Evolutionary conservation across 139 green algal genomes (phyloP), one percentile per base, ranked within the genome.

Genomic region (Chlorella sp.): DNA sequence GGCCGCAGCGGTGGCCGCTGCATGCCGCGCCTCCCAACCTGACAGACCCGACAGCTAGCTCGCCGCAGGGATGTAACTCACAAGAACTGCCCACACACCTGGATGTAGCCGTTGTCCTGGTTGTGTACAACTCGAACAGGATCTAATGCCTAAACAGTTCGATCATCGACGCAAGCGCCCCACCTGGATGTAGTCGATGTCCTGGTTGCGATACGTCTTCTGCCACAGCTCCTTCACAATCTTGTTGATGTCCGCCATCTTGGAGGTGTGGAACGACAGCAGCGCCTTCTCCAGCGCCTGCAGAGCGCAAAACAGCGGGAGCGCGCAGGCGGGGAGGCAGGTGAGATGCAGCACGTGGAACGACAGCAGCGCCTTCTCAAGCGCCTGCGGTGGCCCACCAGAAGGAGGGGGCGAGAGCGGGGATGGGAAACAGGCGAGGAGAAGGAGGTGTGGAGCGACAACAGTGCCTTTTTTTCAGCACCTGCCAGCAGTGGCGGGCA

Each of bases 181-280:
- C 28, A 92, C 92, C 82, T 96, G 89, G 55, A 99, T 98, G 92
- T 95, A 97, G 87, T 99, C 96, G 67, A 99, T 99, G 90, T 99
- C 97, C 63, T 93, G 89, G 70, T 94, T 92, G 36, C 96, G 90
- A 93, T 99, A 99, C 21, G 96, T 99, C 89, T 98, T 98, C 90
- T 99, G 97, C 98, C 98, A 99, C 81, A 99, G 92, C 94, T 99
- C 98, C 88, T 97, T 97, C 67, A 99, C 93, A 56, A 96, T 94
- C 87, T 95, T 95, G 91, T 99, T 99, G 91, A 99, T 98, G 84
- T 98, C 96, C 5, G 92, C 84, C 97, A 99, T 99, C 90, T 98
- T 98, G 85, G 78, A 93, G 73, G 94, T 93, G 91, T 99, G 98
- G 89, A 98, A 99, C 12, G 87, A 65, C 85, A 98, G 95, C 90